phyloP scores from a whole-genome alignment of 2,329 filamentous ascomycete genomes.

The Clonostachys rosea region DNA sequence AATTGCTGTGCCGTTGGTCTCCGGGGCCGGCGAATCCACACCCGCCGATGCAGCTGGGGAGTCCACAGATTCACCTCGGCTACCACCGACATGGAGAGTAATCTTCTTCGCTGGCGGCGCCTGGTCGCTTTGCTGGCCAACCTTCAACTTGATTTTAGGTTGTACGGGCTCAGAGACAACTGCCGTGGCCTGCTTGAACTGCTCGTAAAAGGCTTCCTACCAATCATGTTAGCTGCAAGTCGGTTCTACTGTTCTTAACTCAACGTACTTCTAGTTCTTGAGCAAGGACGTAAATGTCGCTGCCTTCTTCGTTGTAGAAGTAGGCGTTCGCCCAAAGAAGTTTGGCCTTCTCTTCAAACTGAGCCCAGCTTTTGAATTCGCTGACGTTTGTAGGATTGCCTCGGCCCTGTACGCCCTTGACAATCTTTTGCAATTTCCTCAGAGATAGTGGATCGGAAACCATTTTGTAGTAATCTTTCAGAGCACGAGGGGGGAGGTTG shows the following conservation, averaged over 20 bases:
- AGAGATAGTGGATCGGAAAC: slow-evolving; percentile 80
- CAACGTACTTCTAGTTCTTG: slow-evolving; percentile 70
- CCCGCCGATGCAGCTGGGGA: slow-evolving; percentile 41
- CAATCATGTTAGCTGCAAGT: neutral
- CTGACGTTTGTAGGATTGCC: slow-evolving; percentile 57
- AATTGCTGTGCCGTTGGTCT: neutral
- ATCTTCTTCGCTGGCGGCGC: slow-evolving; percentile 55
- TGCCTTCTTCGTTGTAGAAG: slow-evolving; percentile 88
- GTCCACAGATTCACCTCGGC: slow-evolving; percentile 46
- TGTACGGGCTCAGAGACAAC: slow-evolving; percentile 68
- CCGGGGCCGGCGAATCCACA: slow-evolving; percentile 8
- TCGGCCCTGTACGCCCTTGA: slow-evolving; percentile 68
- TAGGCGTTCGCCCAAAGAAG: slow-evolving; percentile 85
- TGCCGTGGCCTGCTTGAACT: slow-evolving; percentile 67
- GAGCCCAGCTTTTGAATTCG: slow-evolving; percentile 77
- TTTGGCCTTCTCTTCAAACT: slow-evolving; percentile 74
- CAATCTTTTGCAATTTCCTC: slow-evolving; percentile 70
- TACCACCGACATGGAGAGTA: slow-evolving; percentile 62
- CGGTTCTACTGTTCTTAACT: slow-evolving; percentile 1
- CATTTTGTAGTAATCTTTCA: slow-evolving; percentile 83
- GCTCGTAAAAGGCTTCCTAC: slow-evolving; percentile 63
- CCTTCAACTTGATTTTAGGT: slow-evolving; percentile 77
- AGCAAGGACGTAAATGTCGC: slow-evolving; percentile 74
- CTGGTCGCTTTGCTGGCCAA: slow-evolving; percentile 43
- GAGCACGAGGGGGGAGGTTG: slow-evolving; percentile 67